A percentile compares a stretch with the other conserved stretches of the same genome.
phyloP scores from a whole-genome alignment of 1,139 yeast species.

The Maudiozyma humilis region DNA sequence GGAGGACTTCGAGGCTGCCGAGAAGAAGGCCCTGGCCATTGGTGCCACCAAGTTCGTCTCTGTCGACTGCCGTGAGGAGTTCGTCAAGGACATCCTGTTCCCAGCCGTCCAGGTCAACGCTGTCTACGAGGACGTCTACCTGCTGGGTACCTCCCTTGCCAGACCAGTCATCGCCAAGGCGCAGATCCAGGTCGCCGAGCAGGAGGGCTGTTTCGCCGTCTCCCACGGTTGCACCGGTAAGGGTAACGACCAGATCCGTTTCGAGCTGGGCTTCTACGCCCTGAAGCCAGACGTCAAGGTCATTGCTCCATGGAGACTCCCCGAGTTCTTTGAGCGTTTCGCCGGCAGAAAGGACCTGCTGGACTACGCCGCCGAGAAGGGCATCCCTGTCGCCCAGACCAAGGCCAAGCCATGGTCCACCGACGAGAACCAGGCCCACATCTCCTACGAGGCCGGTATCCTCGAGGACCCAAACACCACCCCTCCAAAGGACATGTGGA shows the following conservation, averaged over 20 bases:
- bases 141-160: conserved; percentile 93
- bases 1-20: conserved; percentile 97
- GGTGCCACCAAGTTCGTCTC: conserved; percentile 95
- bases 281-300: conserved; percentile 93
- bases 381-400: conserved; percentile 92
- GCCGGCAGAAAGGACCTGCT: conserved; percentile 95
- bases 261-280: conserved; percentile 93
- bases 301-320: conserved; percentile 99
- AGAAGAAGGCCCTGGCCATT: conserved; percentile 88
- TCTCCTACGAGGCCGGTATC: conserved; percentile 97
- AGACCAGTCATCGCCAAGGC: conserved; percentile 98
- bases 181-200: conserved; percentile 92
- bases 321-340: conserved; percentile 85
- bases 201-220: conserved; percentile 96
- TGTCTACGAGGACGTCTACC: conserved; percentile 91
- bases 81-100: conserved; percentile 80
- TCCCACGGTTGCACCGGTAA: conserved; percentile 99
- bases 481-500: conserved; percentile 99
- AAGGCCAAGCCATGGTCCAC: conserved; percentile 99
- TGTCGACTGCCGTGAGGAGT: conserved; percentile 90
- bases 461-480: conserved; percentile 96
- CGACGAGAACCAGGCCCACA: conserved; percentile 97
- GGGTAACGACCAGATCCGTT: conserved; percentile 98
- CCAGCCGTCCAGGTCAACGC: conserved; percentile 98
- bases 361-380: conserved; percentile 85